Evolutionary conservation across 495 filamentous ascomycete species (phyloP), one percentile per base, ranked within the genome.

Genomic region (Hyphodiscus hymeniophilus): DNA sequence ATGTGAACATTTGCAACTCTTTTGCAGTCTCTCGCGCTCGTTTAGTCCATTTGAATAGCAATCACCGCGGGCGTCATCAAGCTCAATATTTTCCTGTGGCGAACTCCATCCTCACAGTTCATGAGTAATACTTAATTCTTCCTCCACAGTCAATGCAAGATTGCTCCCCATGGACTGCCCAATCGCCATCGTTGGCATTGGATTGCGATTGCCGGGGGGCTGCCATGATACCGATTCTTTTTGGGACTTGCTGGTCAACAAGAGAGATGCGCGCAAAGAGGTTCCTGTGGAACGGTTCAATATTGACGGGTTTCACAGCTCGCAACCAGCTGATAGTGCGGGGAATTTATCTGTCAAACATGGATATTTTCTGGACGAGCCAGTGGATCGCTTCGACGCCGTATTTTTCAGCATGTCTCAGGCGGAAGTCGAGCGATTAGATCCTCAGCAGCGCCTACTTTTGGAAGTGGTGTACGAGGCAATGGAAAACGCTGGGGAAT

Each of bases 381-480:
- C 80, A 52, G 51, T 73, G 13, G 65, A 63, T 12, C 26, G 26
- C 4, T 81, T 84, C 42, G 80, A 84, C 50, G 65, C 77, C 0
- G 48, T 62, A 12, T 76, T 84, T 48, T 83, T 81, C 63, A 72
- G 69, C 51, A 68, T 82, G 50, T 63, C 65, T 1, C 65, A 66
- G 1, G 67, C 64, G 10, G 80, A 84, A 46, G 74, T 78, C 6
- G 69, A 65, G 34, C 66, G 68, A 38, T 73, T 41, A 7, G 38
- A 41, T 20, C 38, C 38, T 24, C 38, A 41, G 22, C 38, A 41
- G 16, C 3, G 38, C 6, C 11, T 4, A 11, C 11, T 33, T 12
- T 60, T 17, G 44, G 55, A 3, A 57, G 7, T 42, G 43, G 60
- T 2, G 51, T 47, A 68, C 70, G 0, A 60, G 64, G 42, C 56